These are phyloP conservation scores for Scedosporium apiospermum DNA, from an alignment of 2,329 filamentous ascomycete genomes.

Conservation along the genomic window DNA sequence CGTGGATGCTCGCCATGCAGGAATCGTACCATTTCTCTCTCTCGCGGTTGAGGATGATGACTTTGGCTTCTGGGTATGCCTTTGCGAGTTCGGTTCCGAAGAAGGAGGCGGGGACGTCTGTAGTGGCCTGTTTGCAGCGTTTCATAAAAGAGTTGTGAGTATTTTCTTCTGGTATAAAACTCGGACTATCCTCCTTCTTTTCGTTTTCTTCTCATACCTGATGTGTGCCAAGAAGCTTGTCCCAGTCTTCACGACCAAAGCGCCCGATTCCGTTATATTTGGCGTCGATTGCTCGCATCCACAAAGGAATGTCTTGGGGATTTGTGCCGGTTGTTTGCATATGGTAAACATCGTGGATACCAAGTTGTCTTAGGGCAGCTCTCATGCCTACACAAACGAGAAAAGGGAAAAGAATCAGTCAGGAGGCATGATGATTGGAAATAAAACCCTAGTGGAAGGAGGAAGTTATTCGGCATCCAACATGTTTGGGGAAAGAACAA, in stretches of 20 bases:
- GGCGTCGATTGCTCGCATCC: slow-evolving; percentile 15
- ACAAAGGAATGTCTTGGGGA: slow-evolving; percentile 12
- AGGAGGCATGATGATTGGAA: not conserved
- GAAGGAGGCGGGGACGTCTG: slow-evolving; percentile 48
- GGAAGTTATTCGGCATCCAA: not conserved
- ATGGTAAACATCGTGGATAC: slow-evolving; percentile 26
- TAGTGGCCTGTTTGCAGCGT: slow-evolving; percentile 33
- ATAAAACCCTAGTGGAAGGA: slow-evolving; percentile 18
- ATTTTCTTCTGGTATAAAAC: not conserved
- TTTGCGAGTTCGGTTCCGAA: slow-evolving; percentile 26
- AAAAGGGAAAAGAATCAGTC: not conserved
- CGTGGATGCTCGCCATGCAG: slow-evolving; percentile 16
- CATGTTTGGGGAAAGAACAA: not conserved
- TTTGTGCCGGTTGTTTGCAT: slow-evolving; percentile 17
- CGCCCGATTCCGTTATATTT: slow-evolving; percentile 14
- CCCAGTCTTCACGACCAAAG: slow-evolving; percentile 31
- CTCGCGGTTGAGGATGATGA: slow-evolving; percentile 29
- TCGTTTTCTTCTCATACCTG: slow-evolving; percentile 15
- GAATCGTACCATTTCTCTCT: slow-evolving; percentile 27
- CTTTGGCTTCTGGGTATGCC: slow-evolving; percentile 25
- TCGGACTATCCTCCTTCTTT: not conserved
- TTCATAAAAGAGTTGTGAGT: slow-evolving; percentile 21
- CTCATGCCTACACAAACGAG: slow-evolving; percentile 19
- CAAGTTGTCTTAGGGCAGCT: slow-evolving; percentile 22
- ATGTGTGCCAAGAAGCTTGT: slow-evolving; percentile 32